Evolutionary conservation across 768 basidiomycete genomes (phyloP), one percentile per base, ranked within the genome.

Genomic region (Suillus sp.): DNA sequence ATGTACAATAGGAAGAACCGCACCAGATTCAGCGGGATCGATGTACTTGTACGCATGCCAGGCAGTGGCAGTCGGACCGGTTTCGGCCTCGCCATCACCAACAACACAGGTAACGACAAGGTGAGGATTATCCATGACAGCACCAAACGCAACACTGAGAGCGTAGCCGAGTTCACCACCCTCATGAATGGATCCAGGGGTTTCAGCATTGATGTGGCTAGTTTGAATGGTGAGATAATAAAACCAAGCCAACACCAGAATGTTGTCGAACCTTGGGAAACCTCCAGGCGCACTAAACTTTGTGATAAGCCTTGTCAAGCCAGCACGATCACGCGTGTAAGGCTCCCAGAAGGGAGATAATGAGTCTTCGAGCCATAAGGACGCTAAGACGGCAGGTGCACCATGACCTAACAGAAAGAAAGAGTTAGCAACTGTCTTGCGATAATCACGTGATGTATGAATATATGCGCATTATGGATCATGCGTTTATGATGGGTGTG

Each of bases 41-140:
- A 96, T 86, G 72, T 90, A 97, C 79, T 97, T 95, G 85, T 81
- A 89, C 7, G 83, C 89, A 69, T 94, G 92, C 91, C 92, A 95
- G 22, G 90, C 89, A 18, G 83, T 79, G 7, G 91, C 90, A 42
- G 91, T 92, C 0, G 90, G 90, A 4, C 91, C 91, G 3, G 88
- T 88, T 74, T 92, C 91, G 4, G 89, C 87, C 76, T 96, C 94
- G 34, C 93, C 94, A 65, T 95, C 93, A 27, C 94, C 94, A n/a
- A 96, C 78, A 37, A 96, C 81, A 64, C 90, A 92, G 55, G 88
- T 83, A 22, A 90, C 86, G 68, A 96, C 84, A 20, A 94, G 86
- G 70, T 95, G 83, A 9, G 93, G 94, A 66, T 92, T 89, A 73
- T 97, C 95, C 91, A 96, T 94, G 68, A 92, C 87, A 30, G 91